phyloP scores from a whole-genome alignment of 148 eudicot species.

The Vaccinium darrowii region DNA sequence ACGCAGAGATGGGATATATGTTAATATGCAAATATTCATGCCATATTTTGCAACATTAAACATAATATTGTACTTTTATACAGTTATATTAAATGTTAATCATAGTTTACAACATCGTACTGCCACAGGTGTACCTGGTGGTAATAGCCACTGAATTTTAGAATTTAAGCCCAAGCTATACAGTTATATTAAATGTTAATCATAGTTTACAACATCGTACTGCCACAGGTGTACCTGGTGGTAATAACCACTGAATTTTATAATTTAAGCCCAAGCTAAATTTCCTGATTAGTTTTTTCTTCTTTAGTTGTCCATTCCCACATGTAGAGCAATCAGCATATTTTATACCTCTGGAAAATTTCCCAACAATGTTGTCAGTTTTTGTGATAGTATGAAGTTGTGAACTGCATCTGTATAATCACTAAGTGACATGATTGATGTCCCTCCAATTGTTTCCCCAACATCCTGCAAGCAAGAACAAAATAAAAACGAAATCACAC shows the following conservation, averaged over 20 bases:
- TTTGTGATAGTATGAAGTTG: slow-evolving; percentile 85
- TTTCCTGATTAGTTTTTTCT: background rate
- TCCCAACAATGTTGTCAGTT: slow-evolving; percentile 72
- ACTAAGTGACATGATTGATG: slow-evolving; percentile 67
- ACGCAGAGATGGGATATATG: background rate
- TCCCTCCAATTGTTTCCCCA: slow-evolving; percentile 34
- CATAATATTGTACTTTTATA: background rate
- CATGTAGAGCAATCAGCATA: background rate
- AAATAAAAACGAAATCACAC: slow-evolving; percentile 10
- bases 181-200: background rate
- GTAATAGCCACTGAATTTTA: background rate
- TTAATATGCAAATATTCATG: background rate
- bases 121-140: background rate
- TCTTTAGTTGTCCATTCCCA: background rate
- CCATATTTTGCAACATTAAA: background rate
- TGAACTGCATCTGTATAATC: slow-evolving; percentile 93
- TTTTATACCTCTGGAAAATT: slow-evolving; percentile 81
- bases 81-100: background rate
- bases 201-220: background rate
- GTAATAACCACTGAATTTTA: background rate
- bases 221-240: background rate
- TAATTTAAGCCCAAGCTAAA: background rate
- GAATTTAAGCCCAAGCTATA: background rate
- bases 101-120: background rate
- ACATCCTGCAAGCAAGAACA: slow-evolving; percentile 45